Evolutionary conservation across 768 basidiomycete genomes (phyloP), one percentile per base, ranked within the genome.

Genomic region (Tephrocybe sp.): DNA sequence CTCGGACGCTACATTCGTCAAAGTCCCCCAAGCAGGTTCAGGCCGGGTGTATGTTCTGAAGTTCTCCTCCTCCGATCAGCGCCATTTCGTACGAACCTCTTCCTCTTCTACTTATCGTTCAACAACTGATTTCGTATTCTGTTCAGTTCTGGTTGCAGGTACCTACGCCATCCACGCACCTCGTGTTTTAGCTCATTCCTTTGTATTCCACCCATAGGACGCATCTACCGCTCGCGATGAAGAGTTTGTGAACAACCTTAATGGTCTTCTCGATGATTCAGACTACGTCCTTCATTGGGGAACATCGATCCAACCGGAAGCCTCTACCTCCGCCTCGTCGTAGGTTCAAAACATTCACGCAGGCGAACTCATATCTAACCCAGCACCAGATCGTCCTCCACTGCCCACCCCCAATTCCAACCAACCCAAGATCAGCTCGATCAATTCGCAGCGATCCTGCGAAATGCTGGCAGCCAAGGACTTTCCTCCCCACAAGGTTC

Each of bases 121-220:
- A 3, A 16, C 25, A 19, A n/a, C 32, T 32, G 9, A 47, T 16
- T 27, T 35, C 54, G 42, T 46, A 52, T 54, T 19, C 60, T 44
- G 32, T 58, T 18, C 15, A 92, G 90, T 92, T 90, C 60, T 92
- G 89, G 89, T 74, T 92, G 80, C 90, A 92, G 86, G 89, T 89
- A 66, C 9, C 9, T 12, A 16, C n/a, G 13, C 1, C 7, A 30
- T 30, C 16, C 6, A 9, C 6, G 18, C 1, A 1, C 21, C 12
- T 6, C 28, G n/a, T 5, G 18, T 30, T 18, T 43, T 9, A n/a
- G n/a, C n/a, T n/a, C 12, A 22, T 7, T 19, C 13, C 32, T 30
- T 50, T 15, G 35, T 13, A n/a, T 21, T 12, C 19, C 28, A 9
- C n/a, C 9, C 19, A 19, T 5, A 92, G 86, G 87, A 92, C 60